A percentile compares a stretch with the other conserved stretches of the same genome.
Conservation (phyloP, 176 grass and related monocot species). For the Oropetium thomaeum region DNA sequence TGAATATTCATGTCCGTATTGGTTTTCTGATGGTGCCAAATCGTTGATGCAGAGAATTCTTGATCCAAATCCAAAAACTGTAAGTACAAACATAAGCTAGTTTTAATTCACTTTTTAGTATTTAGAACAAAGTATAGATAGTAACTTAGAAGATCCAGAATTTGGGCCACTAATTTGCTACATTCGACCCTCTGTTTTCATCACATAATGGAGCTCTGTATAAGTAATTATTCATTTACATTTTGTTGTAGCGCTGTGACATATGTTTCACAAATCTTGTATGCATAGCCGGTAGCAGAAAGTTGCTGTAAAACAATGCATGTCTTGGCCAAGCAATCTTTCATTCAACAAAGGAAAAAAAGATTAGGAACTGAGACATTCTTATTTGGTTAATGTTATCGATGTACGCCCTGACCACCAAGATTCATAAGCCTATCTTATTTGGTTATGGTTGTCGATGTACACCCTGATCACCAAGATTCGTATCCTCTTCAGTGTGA, state of each 20-base stretch:
- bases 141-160: slow-evolving; percentile 2
- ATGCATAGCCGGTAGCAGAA: background rate
- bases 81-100: slow-evolving; percentile 40
- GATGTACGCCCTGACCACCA: background rate
- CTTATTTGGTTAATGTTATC: background rate
- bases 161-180: slow-evolving; percentile 10
- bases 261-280: background rate
- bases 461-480: background rate
- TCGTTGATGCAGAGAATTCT: slow-evolving; percentile 76
- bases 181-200: background rate
- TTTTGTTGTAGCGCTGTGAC: slow-evolving; percentile 11
- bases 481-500: background rate
- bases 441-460: background rate
- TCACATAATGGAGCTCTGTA: background rate
- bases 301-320: background rate
- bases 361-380: background rate
- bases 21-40: slow-evolving; percentile 74
- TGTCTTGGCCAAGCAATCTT: slow-evolving; percentile 13
- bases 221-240: background rate
- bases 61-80: slow-evolving; percentile 82
- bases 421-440: background rate
- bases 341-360: background rate
- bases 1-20: slow-evolving; percentile 73
- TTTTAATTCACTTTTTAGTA: slow-evolving; percentile 21
- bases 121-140: slow-evolving; percentile 3